phyloP scores from a whole-genome alignment of 768 basidiomycete species.

The Suillus fuscotomentosus region DNA sequence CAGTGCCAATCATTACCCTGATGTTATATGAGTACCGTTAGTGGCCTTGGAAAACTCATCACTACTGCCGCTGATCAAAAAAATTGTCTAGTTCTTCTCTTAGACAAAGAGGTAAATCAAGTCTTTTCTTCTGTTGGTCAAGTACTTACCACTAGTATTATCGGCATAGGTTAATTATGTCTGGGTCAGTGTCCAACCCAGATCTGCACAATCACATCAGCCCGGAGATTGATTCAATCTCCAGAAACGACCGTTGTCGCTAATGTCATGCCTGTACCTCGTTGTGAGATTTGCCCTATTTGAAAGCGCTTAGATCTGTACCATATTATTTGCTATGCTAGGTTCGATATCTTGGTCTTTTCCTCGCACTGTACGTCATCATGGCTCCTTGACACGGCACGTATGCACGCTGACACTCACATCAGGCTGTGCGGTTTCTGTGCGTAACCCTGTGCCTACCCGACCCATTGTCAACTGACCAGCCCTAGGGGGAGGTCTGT shows the following conservation, averaged over 20 bases:
- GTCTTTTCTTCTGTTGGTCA: neutral
- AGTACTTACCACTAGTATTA: neutral
- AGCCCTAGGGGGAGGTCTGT: neutral
- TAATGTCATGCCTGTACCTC: constrained; percentile 1
- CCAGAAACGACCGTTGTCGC: neutral
- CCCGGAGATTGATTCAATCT: neutral
- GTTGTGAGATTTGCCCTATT: neutral
- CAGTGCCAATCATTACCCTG: neutral
- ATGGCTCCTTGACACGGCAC: neutral
- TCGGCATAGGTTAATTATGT: neutral
- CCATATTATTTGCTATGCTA: neutral
- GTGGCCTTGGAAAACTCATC: neutral
- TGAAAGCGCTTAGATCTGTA: neutral
- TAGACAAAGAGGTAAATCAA: neutral
- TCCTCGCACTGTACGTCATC: neutral
- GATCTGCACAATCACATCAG: neutral
- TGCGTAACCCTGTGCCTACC: neutral
- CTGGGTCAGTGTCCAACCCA: neutral
- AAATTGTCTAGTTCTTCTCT: neutral
- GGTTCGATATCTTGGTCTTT: constrained; percentile 2
- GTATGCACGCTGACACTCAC: neutral
- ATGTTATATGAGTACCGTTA: neutral
- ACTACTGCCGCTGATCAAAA: neutral
- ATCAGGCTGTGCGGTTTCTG: neutral
- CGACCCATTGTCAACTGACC: neutral